Percentiles rank a stretch among this genome's conserved stretches.
phyloP scores from a whole-genome alignment of 2,329 filamentous ascomycete species.

The Trichophyton equinum region DNA sequence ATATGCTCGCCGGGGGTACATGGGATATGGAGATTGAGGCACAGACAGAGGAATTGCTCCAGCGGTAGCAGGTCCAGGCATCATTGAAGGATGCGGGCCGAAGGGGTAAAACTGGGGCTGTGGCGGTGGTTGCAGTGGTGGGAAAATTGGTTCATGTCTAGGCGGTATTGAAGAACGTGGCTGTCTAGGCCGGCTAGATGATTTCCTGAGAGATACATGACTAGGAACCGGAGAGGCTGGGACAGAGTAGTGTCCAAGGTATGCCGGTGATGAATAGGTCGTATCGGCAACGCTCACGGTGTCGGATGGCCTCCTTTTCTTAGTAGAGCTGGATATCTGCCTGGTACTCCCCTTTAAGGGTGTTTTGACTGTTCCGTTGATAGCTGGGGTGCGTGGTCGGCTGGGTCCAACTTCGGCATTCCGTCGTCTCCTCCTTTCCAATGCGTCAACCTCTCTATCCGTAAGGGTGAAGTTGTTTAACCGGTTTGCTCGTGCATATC shows the following conservation, averaged over 20 bases:
- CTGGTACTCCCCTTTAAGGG: background rate
- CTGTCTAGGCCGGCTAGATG: slow-evolving; percentile 23
- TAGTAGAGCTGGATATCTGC: background rate
- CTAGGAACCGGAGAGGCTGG: slow-evolving; percentile 11
- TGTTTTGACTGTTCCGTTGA: background rate
- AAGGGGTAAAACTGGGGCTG: slow-evolving; percentile 21
- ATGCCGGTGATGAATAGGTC: slow-evolving; percentile 28
- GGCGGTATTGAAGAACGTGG: slow-evolving; percentile 30
- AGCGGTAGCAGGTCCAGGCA: slow-evolving; percentile 25
- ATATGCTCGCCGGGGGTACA: slow-evolving; percentile 11
- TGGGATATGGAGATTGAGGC: slow-evolving; percentile 11
- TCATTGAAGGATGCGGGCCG: slow-evolving; percentile 26
- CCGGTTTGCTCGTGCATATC: slow-evolving; percentile 61
- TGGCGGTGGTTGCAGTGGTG: slow-evolving; percentile 27
- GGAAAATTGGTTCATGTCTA: slow-evolving; percentile 19
- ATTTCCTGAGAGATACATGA: slow-evolving; percentile 4
- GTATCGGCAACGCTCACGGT: slow-evolving; percentile 26
- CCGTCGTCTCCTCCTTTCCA: slow-evolving; percentile 56
- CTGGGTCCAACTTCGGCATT: slow-evolving; percentile 16
- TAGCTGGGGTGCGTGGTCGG: background rate
- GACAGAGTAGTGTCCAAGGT: slow-evolving; percentile 26
- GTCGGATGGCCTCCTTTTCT: background rate
- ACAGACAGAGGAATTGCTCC: slow-evolving; percentile 11
- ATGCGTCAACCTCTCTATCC: slow-evolving; percentile 65
- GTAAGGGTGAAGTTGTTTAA: slow-evolving; percentile 68